These are phyloP conservation scores for Arthrobotrys sphaeroides DNA, from an alignment of 2,329 filamentous ascomycete species.

Conservation along the genomic window DNA sequence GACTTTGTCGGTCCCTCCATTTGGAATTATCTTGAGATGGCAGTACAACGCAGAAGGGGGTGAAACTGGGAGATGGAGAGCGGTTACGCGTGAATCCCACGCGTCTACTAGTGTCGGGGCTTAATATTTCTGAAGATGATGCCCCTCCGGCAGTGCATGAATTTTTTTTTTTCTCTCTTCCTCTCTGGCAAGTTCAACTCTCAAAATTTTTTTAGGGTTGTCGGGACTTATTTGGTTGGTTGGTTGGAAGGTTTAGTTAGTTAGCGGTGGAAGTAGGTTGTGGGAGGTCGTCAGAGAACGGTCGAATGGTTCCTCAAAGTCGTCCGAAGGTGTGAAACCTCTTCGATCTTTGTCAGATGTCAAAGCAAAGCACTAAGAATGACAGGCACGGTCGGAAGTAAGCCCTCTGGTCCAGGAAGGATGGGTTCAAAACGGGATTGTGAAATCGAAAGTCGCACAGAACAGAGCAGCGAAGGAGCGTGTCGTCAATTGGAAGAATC, in stretches of 20 bases:
- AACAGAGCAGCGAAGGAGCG: background rate
- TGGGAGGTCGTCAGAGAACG: conserved; percentile 34
- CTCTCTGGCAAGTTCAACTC: background rate
- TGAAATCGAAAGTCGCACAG: conserved; percentile 16
- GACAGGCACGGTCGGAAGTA: conserved; percentile 24
- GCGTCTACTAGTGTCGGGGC: conserved; percentile 47
- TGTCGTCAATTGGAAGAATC: conserved; percentile 16
- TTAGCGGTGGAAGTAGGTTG: conserved; percentile 17
- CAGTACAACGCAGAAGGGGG: conserved; percentile 8
- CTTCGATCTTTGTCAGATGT: too few species aligned
- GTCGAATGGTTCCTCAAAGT: conserved; percentile 13
- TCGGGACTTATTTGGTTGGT: conserved; percentile 7
- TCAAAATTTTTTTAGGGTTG: conserved; percentile 8
- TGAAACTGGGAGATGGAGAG: background rate
- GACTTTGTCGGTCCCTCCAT: conserved; percentile 28
- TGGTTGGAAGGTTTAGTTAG: background rate
- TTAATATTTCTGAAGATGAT: conserved; percentile 23
- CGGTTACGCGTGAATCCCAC: conserved; percentile 41
- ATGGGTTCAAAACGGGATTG: conserved; percentile 3
- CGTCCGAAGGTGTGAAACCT: conserved; percentile 19
- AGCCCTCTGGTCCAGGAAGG: conserved; percentile 40
- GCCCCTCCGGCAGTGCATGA: conserved; percentile 33
- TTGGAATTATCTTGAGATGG: conserved; percentile 21
- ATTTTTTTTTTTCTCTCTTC: too few species aligned
- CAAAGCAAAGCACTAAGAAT: conserved; percentile 45